These are phyloP conservation scores for Allium fistulosum DNA, from an alignment of 106 monocot genomes.

Conservation along the genomic window DNA sequence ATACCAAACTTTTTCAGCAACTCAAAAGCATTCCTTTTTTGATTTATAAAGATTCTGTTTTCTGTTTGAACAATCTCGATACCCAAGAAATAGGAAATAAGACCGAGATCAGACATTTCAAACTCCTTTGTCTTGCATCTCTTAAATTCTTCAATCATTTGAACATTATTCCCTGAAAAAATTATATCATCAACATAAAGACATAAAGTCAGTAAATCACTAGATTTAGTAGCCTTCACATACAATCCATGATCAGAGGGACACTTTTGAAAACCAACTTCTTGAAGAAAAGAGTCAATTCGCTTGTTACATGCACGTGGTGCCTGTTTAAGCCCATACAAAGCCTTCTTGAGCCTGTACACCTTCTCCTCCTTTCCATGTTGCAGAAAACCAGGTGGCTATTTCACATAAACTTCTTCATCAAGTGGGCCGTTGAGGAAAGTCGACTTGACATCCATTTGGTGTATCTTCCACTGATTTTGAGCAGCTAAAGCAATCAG, in stretches of 20 bases:
- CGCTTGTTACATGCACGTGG: neutral
- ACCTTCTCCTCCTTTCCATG: too few relatives aligned
- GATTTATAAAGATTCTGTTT: neutral
- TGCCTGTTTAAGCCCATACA: too few relatives aligned
- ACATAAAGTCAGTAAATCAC: neutral
- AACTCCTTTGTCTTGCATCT: neutral
- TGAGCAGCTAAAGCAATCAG: too few relatives aligned
- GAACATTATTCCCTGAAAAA: neutral
- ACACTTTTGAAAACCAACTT: neutral
- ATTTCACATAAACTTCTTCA: too few relatives aligned
- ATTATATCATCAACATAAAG: constrained; percentile 10
- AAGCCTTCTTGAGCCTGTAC: too few relatives aligned
- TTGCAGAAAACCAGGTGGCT: too few relatives aligned
- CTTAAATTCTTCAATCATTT: constrained; percentile 2
- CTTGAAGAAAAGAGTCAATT: neutral
- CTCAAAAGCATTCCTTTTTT: neutral
- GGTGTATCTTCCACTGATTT: too few relatives aligned
- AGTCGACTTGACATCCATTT: too few relatives aligned
- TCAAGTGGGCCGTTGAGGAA: too few relatives aligned
- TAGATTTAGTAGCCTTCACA: neutral
- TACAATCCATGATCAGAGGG: constrained; percentile 5
- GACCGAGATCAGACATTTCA: constrained; percentile 4
- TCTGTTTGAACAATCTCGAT: neutral
- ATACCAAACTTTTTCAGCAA: constrained; percentile 3
- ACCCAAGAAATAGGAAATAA: constrained; percentile 1